Evolutionary conservation across 805 yeast genomes (phyloP).

Genomic region (Teunomyces funiuensis): DNA sequence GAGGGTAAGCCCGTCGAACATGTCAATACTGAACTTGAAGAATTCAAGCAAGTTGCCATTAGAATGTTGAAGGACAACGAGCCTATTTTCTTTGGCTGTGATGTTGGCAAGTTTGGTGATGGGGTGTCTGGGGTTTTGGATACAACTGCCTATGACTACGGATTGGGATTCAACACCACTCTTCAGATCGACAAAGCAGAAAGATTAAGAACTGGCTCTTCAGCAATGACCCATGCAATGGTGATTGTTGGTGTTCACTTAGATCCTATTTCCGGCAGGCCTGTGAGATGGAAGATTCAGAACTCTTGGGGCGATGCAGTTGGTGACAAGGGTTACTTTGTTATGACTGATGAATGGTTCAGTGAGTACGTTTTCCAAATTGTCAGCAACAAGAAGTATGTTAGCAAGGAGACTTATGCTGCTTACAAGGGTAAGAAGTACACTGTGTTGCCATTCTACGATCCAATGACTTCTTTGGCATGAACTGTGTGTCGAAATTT

Average conservation of each 20-base stretch:
- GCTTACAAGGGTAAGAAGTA: slow-evolving; percentile 35
- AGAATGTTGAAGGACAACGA: slow-evolving; percentile 68
- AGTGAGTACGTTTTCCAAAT: slow-evolving; percentile 44
- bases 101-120: slow-evolving; percentile 78
- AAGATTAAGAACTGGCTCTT: slow-evolving; percentile 66
- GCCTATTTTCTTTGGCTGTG: slow-evolving; percentile 86
- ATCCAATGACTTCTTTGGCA: slow-evolving; percentile 47
- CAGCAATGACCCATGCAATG: slow-evolving; percentile 91
- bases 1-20: slow-evolving; percentile 72
- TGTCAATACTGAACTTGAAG: slow-evolving; percentile 62
- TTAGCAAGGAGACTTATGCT: slow-evolving; percentile 34
- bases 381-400: slow-evolving; percentile 39
- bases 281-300: slow-evolving; percentile 45
- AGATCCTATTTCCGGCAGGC: slow-evolving; percentile 45
- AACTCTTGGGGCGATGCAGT: slow-evolving; percentile 44
- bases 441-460: slow-evolving; percentile 37
- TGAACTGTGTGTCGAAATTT: slow-evolving; percentile 9
- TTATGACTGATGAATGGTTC: slow-evolving; percentile 47
- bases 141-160: slow-evolving; percentile 64
- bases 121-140: slow-evolving; percentile 70
- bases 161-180: slow-evolving; percentile 52
- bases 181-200: slow-evolving; percentile 60
- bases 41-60: slow-evolving; percentile 60
- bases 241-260: slow-evolving; percentile 77
- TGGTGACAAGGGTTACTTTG: slow-evolving; percentile 42